These are phyloP conservation scores for Fusarium sp. DNA, from an alignment of 2,329 filamentous ascomycete species.

Conservation along the genomic window DNA sequence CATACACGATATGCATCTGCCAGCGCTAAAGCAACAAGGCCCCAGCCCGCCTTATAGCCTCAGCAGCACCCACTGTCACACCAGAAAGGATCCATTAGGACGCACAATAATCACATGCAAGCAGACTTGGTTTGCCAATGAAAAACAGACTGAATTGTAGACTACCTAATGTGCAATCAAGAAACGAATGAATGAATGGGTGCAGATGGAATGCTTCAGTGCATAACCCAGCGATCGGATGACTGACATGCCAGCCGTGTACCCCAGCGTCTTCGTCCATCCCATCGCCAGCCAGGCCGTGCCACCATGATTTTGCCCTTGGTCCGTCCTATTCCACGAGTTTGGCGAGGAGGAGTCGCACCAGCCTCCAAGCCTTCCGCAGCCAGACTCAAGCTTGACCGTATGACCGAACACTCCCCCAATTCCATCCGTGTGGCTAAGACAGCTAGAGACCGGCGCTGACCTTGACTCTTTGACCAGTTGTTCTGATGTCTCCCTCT, in stretches of 20 bases:
- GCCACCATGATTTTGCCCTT: background rate
- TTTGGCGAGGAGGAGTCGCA: background rate
- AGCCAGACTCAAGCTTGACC: constrained; percentile 3
- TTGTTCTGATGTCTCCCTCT: constrained; percentile 3
- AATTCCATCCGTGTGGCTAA: constrained; percentile 9
- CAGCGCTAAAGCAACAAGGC: background rate
- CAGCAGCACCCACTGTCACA: background rate
- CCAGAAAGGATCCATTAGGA: background rate
- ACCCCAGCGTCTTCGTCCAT: constrained; percentile 4
- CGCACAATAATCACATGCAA: background rate
- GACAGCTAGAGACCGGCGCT: constrained; percentile 21
- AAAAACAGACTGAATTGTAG: constrained; percentile 41
- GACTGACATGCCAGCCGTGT: constrained; percentile 10
- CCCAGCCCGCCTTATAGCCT: background rate
- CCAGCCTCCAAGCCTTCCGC: background rate
- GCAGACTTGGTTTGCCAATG: constrained; percentile 1
- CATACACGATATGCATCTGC: background rate
- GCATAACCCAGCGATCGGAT: constrained; percentile 11
- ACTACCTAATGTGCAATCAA: constrained; percentile 42
- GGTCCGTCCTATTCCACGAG: background rate
- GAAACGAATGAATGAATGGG: constrained; percentile 34
- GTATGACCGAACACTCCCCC: constrained; percentile 5
- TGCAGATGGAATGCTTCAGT: constrained; percentile 12
- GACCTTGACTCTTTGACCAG: constrained; percentile 26
- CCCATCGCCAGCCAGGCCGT: constrained; percentile 1